Evolutionary conservation across 1,284 basidiomycete genomes (phyloP).

Genomic region (Fomes fomentarius): DNA sequence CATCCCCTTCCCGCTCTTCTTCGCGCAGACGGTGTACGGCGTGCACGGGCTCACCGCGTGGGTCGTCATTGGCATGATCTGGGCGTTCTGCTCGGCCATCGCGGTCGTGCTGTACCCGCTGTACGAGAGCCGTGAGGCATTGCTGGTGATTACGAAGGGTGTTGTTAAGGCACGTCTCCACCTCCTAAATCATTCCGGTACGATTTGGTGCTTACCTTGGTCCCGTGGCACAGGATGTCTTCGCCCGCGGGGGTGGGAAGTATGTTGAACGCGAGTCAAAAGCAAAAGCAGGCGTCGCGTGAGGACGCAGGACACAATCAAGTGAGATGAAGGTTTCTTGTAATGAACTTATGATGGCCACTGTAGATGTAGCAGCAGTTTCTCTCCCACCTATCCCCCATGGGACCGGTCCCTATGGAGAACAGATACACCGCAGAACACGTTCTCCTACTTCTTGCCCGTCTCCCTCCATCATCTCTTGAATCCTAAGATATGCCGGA

Average conservation of each 20-base stretch:
- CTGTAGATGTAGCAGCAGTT: too few species aligned
- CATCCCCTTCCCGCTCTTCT: constrained; percentile 86
- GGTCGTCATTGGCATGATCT: constrained; percentile 80
- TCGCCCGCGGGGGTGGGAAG: constrained; percentile 53
- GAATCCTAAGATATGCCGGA: too few species aligned
- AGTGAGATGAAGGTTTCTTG: too few species aligned
- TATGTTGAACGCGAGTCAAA: constrained; percentile 28
- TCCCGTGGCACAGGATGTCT: constrained; percentile 33
- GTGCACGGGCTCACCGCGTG: constrained; percentile 72
- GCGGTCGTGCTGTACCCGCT: constrained; percentile 85
- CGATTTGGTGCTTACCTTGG: neutral
- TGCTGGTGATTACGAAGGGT: constrained; percentile 62
- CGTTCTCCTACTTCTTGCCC: too few species aligned
- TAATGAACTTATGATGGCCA: too few species aligned
- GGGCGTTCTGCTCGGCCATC: constrained; percentile 79
- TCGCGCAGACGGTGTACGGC: constrained; percentile 74
- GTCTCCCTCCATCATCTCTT: too few species aligned
- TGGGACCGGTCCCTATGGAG: too few species aligned
- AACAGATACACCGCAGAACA: too few species aligned
- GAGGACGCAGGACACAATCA: neutral
- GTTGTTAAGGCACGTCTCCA: constrained; percentile 56
- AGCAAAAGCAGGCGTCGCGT: neutral
- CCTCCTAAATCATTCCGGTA: neutral
- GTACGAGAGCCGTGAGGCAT: constrained; percentile 77
- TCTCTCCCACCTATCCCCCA: too few species aligned